Evolutionary conservation across 2,329 filamentous ascomycete genomes (phyloP).

Genomic region (Clarireedia paspali): DNA sequence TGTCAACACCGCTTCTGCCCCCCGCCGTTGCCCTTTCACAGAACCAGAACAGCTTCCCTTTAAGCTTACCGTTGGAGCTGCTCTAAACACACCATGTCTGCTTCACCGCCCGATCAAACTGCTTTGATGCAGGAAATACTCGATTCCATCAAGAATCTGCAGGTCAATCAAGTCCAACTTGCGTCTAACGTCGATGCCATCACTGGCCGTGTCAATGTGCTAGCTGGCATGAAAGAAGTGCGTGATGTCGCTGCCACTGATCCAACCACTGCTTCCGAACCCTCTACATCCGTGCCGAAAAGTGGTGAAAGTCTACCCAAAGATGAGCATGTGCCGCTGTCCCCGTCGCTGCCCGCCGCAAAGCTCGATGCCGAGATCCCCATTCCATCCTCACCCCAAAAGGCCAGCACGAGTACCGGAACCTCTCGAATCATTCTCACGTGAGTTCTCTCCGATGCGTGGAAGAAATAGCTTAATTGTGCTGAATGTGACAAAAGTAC

Average conservation of each 20-base stretch:
- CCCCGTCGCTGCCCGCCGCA: conserved; percentile 26
- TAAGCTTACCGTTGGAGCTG: not conserved
- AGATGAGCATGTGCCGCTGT: conserved; percentile 25
- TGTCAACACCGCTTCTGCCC: too few species aligned
- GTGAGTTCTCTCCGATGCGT: conserved; percentile 19
- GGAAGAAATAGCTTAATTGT: not conserved
- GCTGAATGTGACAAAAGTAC: conserved; percentile 41
- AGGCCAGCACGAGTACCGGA: conserved; percentile 34
- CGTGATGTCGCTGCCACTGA: conserved; percentile 38
- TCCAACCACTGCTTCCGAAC: conserved; percentile 10
- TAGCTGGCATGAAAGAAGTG: conserved; percentile 50
- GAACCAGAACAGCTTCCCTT: not conserved
- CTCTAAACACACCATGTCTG: not conserved
- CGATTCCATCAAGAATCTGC: conserved; percentile 44
- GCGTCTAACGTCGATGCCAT: conserved; percentile 51
- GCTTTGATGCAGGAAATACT: conserved; percentile 46
- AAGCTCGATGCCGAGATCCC: conserved; percentile 17
- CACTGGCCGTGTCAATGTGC: conserved; percentile 52
- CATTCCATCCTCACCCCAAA: conserved; percentile 18
- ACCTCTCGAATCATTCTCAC: conserved; percentile 59
- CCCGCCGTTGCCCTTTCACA: too few species aligned
- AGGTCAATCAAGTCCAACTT: conserved; percentile 47
- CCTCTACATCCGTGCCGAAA: conserved; percentile 8
- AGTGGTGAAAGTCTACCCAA: conserved; percentile 9
- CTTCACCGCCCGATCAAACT: conserved; percentile 22